Conservation (phyloP, 1,139 yeast species). For the Kurtzmaniella quercitrusa region DNA sequence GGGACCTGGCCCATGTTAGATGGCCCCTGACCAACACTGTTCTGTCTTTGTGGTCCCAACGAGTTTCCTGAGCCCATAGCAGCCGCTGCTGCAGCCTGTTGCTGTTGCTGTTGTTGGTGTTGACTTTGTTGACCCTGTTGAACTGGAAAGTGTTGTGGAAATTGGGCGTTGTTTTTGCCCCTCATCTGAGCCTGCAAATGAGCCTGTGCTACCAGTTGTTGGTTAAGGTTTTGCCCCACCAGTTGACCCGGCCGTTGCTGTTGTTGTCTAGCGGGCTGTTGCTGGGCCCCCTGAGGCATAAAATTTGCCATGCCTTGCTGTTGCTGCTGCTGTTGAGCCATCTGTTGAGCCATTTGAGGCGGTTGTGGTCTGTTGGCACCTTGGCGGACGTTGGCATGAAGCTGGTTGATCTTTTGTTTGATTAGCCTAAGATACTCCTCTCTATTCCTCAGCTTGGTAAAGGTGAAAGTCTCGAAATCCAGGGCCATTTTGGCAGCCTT, state of each 20-base stretch:
- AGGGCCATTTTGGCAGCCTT: constrained; percentile 40
- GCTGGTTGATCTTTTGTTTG: constrained; percentile 38
- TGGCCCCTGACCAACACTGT: not conserved
- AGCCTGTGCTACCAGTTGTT: constrained; percentile 5
- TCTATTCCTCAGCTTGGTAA: constrained; percentile 32
- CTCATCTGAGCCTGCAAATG: constrained; percentile 3
- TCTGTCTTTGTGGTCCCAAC: not conserved
- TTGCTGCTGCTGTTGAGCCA: constrained; percentile 4
- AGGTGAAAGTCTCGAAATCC: constrained; percentile 42
- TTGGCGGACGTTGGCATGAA: constrained; percentile 20
- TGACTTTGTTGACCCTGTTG: constrained; percentile 8
- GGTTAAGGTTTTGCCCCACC: constrained; percentile 5
- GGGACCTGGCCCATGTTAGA: constrained; percentile 9
- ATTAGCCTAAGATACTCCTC: constrained; percentile 40
- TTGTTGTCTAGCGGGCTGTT: constrained; percentile 5
- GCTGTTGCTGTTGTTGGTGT: constrained; percentile 9
- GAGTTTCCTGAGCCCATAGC: not conserved
- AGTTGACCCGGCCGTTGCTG: constrained; percentile 6
- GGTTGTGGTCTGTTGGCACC: constrained; percentile 1
- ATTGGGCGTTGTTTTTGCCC: constrained; percentile 7
- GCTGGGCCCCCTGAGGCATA: constrained; percentile 4
- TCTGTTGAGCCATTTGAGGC: constrained; percentile 5
- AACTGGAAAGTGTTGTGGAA: constrained; percentile 5
- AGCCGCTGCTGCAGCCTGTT: not conserved
- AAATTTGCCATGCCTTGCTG: not conserved